Evolutionary conservation across 345 rosid genomes (phyloP), one percentile per base, ranked within the genome.

Genomic region (Gossypioides kirkii): DNA sequence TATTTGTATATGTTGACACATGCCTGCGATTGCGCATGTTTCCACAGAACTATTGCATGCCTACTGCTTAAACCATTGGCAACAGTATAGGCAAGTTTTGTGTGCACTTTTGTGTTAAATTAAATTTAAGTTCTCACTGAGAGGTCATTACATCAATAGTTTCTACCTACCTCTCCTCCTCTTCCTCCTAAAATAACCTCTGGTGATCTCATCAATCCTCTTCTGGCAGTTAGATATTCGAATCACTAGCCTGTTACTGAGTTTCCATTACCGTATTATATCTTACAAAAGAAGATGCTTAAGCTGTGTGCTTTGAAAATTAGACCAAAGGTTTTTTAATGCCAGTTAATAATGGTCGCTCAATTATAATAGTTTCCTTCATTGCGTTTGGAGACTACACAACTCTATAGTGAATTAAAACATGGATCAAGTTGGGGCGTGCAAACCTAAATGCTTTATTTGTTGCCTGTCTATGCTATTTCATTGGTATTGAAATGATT

Each of bases 401-500:
- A 23, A 46, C 56, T 47, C 49, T 47, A 25, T 67, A 47, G 22
- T 47, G 58, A 67, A 67, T 22, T 26, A 67, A 67, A 46, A 25
- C 56, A 13, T 13, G 41, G 42, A 26, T 68, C 46, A 18, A 25
- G 45, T 26, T 17, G 41, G 46, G 45, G 14, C 17, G 25, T 70
- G 61, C 2, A 26, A 10, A 69, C 72, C 72, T 10, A 10, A 49
- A 23, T 68, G 71, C 23, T 26, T 65, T 22, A 59, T 46, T 43
- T 69, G 28, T 23, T 42, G 42, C 42, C 38, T 72, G 59, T 25
- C 58, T 59, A 11, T 52, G 49, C 46, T 23, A 18, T 61, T 78
- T 67, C 22, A 8, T 74, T 69, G 73, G 50, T 71, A 22, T 71
- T 12, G 63, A 64, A 50, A 59, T 69, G 47, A 72, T 56, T 8